Percentiles rank a stretch among this genome's conserved stretches.
phyloP scores from a whole-genome alignment of 2,329 filamentous ascomycete species.

The Colletotrichum sp. region DNA sequence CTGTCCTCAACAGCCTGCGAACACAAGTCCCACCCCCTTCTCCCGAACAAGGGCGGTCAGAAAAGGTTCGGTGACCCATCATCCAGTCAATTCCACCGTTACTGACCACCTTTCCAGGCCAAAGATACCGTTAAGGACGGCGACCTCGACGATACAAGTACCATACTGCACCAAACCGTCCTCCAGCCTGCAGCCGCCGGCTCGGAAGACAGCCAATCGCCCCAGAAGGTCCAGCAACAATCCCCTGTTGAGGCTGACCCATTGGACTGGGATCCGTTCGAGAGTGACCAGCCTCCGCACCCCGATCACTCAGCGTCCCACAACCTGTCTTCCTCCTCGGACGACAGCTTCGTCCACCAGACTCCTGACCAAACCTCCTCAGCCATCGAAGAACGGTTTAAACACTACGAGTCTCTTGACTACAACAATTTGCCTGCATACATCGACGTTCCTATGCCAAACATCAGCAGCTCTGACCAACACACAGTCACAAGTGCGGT shows the following conservation, averaged over 20 bases:
- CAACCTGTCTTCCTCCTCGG: not conserved
- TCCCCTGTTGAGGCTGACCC: not conserved
- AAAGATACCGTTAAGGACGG: not conserved
- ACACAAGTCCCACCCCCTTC: not conserved
- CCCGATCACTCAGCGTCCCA: not conserved
- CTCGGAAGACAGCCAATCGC: not conserved
- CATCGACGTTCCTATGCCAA: not conserved
- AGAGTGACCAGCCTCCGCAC: not conserved
- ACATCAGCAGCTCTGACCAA: not conserved
- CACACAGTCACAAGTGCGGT: not conserved
- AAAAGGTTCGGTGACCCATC: not conserved
- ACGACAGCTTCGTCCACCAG: not conserved
- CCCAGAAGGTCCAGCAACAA: not conserved
- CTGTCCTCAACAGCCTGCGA: not conserved
- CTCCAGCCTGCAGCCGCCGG: not conserved
- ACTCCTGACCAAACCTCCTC: not conserved
- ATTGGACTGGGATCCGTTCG: not conserved
- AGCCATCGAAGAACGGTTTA: not conserved
- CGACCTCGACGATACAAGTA: not conserved
- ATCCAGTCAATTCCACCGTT: not conserved
- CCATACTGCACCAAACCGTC: rapidly evolving
- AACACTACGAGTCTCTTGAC: not conserved
- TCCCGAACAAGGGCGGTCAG: not conserved
- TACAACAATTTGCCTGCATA: not conserved
- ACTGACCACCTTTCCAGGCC: not conserved